These are phyloP conservation scores for Barnettozyma pratensis DNA, from an alignment of 805 yeast species.

Conservation along the genomic window DNA sequence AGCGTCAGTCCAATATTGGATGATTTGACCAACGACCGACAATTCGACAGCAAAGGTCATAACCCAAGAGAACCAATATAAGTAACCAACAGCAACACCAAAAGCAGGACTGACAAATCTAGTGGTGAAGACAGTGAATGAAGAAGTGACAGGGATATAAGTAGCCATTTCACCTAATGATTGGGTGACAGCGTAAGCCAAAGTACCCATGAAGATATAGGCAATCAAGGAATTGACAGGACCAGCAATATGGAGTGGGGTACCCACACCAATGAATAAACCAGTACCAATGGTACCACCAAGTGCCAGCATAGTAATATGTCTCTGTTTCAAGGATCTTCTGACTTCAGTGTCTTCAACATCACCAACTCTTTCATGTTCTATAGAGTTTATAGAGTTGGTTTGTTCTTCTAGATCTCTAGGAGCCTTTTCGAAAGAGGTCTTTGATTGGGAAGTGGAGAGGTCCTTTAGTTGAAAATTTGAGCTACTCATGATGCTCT, in stretches of 20 bases:
- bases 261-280: constrained; percentile 59
- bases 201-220: constrained; percentile 58
- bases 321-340: constrained; percentile 60
- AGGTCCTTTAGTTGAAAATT: neutral
- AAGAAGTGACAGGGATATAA: constrained; percentile 59
- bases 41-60: constrained; percentile 72
- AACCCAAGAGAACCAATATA: constrained; percentile 77
- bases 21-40: constrained; percentile 64
- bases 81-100: constrained; percentile 69
- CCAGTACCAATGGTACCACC: constrained; percentile 84
- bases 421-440: neutral
- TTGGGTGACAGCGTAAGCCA: constrained; percentile 64
- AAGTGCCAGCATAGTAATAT: constrained; percentile 68
- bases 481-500: neutral
- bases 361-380: neutral
- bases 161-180: constrained; percentile 81
- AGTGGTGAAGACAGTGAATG: constrained; percentile 66
- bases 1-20: constrained; percentile 58
- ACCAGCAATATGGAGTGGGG: constrained; percentile 54
- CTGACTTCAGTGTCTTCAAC: constrained; percentile 34
- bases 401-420: neutral
- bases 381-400: neutral
- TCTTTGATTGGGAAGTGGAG: neutral
- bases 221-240: constrained; percentile 66
- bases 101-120: constrained; percentile 65